Evolutionary conservation across 176 grass and related monocot species (phyloP).

Genomic region (Thinopyrum elongatum): DNA sequence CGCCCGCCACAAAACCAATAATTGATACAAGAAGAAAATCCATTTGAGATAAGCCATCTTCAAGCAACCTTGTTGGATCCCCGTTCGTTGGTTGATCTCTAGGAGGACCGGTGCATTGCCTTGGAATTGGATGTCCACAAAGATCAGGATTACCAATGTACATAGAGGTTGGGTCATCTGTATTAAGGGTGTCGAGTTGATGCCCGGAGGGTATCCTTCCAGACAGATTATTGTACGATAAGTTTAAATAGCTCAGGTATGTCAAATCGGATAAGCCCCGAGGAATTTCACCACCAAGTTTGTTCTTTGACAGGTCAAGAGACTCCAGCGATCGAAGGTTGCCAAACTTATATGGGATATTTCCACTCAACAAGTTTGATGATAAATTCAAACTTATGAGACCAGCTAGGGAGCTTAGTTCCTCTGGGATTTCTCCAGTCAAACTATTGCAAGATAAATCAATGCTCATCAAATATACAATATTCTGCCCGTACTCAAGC

Average conservation of each 20-base stretch:
- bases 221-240: background rate
- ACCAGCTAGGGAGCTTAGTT: background rate
- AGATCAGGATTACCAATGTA: background rate
- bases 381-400: background rate
- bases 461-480: background rate
- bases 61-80: background rate
- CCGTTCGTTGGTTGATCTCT: background rate
- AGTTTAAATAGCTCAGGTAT: background rate
- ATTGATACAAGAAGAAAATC: background rate
- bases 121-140: background rate
- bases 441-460: background rate
- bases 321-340: background rate
- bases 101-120: background rate
- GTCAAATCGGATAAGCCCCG: background rate
- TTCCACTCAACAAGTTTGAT: background rate
- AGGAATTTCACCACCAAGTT: background rate
- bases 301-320: background rate
- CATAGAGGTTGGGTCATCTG: background rate
- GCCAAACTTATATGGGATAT: background rate
- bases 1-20: background rate
- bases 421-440: background rate
- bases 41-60: background rate
- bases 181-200: background rate
- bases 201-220: background rate
- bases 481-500: background rate